These are phyloP conservation scores for Plasmodium billcollinsi DNA, from an alignment of 169 alveolate species.

Conservation along the genomic window DNA sequence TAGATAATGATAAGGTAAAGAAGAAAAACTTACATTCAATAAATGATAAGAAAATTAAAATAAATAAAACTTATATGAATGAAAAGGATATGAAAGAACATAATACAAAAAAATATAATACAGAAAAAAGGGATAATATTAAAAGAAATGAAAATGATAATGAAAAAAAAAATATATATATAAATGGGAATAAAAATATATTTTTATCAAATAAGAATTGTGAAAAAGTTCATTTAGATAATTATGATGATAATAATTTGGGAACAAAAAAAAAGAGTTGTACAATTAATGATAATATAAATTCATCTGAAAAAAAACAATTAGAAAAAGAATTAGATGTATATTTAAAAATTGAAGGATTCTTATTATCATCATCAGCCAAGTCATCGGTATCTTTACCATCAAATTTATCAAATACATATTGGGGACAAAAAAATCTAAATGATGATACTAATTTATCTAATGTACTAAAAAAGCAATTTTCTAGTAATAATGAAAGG, in stretches of 20 bases:
- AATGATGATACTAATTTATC: background rate
- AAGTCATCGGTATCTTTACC: background rate
- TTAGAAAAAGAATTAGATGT: constrained; percentile 43
- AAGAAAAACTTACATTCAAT: background rate
- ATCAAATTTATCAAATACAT: background rate
- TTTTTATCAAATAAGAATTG: too few species aligned
- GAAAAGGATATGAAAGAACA: background rate
- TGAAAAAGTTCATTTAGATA: background rate
- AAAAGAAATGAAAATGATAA: background rate
- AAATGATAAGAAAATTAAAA: background rate
- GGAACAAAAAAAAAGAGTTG: constrained; percentile 2
- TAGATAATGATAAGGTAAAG: background rate
- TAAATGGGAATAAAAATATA: background rate
- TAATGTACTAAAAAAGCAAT: background rate
- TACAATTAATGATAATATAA: constrained; percentile 38
- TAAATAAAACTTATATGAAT: background rate
- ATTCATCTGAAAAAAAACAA: constrained; percentile 5
- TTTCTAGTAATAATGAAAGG: constrained; percentile 8
- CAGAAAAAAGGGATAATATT: background rate
- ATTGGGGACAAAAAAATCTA: background rate
- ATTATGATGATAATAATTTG: background rate
- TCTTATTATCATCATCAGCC: background rate
- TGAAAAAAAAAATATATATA: background rate
- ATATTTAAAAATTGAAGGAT: constrained; percentile 66
- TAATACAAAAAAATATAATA: background rate